Base-by-base conservation (phyloP, 352 stramenopile species). In the Pythium sukuiense region DNA sequence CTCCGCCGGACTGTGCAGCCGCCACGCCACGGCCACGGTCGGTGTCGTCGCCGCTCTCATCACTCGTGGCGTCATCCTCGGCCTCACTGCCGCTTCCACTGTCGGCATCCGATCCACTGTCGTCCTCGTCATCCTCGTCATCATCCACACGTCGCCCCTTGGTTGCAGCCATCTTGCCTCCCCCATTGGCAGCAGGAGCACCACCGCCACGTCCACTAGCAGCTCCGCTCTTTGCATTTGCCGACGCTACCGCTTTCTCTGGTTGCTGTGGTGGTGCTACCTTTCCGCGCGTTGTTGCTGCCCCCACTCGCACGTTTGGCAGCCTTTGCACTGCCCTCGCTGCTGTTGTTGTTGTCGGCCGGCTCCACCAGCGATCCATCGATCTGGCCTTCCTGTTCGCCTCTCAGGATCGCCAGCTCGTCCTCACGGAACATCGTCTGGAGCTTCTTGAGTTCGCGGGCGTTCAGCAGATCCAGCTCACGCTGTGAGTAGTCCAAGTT, bases 401-500 rank as follows among this genome's bases (percentile, higher is more conserved):
- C 84, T n/a, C 90, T 79, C 60, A 98, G 63, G 59, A 98, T 92
- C 43, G 79, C 76, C 35, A 97, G 70, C 65, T 98, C 90, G 62
- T 98, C 91, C 57, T 98, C 90, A 32, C 88, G 81, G 74, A 97
- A 95, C 65, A 92, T 96, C 66, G 96, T 96, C 73, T 98, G 93
- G 62, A 98, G 81, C 55, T 95, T 90, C 69, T 95, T 95, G 66
- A 94, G 79, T 70, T 97, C 89, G 8, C 85, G 76, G 16, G 76
- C 85, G 55, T 90, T 93, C 75, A 97, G 92, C 41, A 95, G 65
- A 60, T 97, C 85, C 57, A 99, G 76, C 65, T 99, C 92, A 26
- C 89, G 81, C 80, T 99, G 92, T 58, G 99, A 61, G 73, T 98
- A 99, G 79, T 99, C 95, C 26, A 99, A 73, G 72, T 99, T 99